These are phyloP conservation scores for Xylariales sp. DNA, from an alignment of 2,329 filamentous ascomycete species.

Conservation along the genomic window DNA sequence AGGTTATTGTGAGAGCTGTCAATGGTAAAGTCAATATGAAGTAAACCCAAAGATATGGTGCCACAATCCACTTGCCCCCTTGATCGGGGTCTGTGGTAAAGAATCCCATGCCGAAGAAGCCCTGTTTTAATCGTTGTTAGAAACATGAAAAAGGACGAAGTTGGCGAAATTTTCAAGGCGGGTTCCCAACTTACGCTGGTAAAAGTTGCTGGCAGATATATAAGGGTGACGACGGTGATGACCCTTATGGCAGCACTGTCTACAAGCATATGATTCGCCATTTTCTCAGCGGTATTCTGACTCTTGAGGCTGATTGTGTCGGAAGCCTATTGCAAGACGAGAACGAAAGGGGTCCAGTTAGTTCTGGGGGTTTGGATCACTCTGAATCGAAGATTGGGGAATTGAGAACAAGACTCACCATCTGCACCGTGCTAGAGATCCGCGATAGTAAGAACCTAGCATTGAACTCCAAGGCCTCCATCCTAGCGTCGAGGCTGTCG, in stretches of 20 bases:
- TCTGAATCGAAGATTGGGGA: not conserved
- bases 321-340: not conserved
- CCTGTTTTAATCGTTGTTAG: not conserved
- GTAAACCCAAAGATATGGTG: not conserved
- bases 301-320: not conserved
- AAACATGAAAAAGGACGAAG: not conserved
- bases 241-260: not conserved
- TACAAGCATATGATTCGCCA: not conserved
- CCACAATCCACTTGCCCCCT: not conserved
- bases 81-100: not conserved
- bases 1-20: not conserved
- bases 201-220: not conserved
- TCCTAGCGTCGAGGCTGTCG: not conserved
- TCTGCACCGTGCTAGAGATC: not conserved
- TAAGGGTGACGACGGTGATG: not conserved
- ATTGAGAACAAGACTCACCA: no score
- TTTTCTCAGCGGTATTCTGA: conserved; percentile 1
- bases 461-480: not conserved
- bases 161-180: not conserved
- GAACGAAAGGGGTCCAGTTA: not conserved
- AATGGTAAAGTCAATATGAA: not conserved
- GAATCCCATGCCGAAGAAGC: conserved; percentile 3
- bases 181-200: not conserved
- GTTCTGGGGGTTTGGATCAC: no score
- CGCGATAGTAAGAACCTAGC: not conserved